A percentile compares a stretch with the other conserved stretches of the same genome.
These are phyloP conservation scores for Sarcodon aspratus DNA, from an alignment of 768 basidiomycete genomes.

Conservation along the genomic window DNA sequence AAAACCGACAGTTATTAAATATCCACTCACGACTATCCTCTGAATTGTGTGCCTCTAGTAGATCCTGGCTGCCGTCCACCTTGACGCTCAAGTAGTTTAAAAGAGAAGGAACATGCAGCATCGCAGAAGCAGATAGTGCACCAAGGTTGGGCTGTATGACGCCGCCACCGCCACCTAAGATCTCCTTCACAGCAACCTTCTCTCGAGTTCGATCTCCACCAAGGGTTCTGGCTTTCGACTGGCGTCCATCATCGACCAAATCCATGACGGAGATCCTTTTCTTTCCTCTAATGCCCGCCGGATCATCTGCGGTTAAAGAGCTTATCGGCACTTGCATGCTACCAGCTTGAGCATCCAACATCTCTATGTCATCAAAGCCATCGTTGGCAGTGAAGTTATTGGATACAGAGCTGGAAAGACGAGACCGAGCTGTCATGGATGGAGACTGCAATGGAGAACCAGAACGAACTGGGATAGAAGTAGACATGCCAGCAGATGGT, in stretches of 20 bases:
- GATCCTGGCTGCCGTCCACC: slow-evolving; percentile 55
- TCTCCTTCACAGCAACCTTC: slow-evolving; percentile 40
- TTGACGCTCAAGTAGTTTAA: slow-evolving; percentile 25
- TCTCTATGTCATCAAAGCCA: slow-evolving; percentile 32
- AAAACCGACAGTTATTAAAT: not conserved
- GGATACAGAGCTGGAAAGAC: slow-evolving; percentile 15
- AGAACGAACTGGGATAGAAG: slow-evolving; percentile 1
- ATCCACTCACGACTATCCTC: slow-evolving; percentile 38
- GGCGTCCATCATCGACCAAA: slow-evolving; percentile 21
- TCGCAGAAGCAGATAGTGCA: not conserved
- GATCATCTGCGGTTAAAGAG: slow-evolving; percentile 20
- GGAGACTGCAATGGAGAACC: slow-evolving; percentile 6
- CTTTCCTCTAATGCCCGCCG: slow-evolving; percentile 27
- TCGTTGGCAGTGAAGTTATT: slow-evolving; percentile 14
- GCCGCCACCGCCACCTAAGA: slow-evolving; percentile 18
- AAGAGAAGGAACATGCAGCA: slow-evolving; percentile 41
- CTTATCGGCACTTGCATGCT: slow-evolving; percentile 36
- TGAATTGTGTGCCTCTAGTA: slow-evolving; percentile 72
- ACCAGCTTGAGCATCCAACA: slow-evolving; percentile 36
- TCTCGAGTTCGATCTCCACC: slow-evolving; percentile 56
- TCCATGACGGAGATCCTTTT: slow-evolving; percentile 37
- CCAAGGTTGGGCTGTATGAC: slow-evolving; percentile 3
- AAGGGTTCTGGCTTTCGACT: slow-evolving; percentile 39
- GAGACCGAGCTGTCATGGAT: slow-evolving; percentile 17
- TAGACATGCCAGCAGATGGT: not conserved